A percentile compares a stretch with the other conserved stretches of the same genome.
Conservation (phyloP, 2,329 filamentous ascomycete genomes). For the Aspergillus caelatus region DNA sequence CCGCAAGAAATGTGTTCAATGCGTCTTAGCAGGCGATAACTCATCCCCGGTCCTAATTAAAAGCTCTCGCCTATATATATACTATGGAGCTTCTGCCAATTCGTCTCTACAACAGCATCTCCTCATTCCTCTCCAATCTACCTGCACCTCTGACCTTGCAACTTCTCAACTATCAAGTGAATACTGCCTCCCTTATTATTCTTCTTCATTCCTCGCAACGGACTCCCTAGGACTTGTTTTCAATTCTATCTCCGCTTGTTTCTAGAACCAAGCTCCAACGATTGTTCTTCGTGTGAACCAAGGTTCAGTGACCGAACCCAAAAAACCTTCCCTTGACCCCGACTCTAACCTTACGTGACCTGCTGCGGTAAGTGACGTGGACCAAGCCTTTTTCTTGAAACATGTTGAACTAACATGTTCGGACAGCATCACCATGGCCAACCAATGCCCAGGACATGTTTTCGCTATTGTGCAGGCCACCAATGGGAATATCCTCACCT, state of each 20-base stretch:
- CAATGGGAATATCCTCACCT: constrained; percentile 47
- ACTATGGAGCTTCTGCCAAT: constrained; percentile 21
- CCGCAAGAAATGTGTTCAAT: constrained; percentile 16
- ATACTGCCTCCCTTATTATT: neutral
- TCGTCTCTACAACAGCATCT: constrained; percentile 6
- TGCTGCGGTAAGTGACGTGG: constrained; percentile 3
- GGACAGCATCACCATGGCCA: constrained; percentile 35
- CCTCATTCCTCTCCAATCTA: constrained; percentile 7
- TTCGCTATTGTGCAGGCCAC: constrained; percentile 44
- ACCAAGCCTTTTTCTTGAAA: neutral
- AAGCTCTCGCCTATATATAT: constrained; percentile 25
- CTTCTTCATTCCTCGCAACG: constrained; percentile 3
- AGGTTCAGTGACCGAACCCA: constrained; percentile 6
- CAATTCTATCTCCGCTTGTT: constrained; percentile 15
- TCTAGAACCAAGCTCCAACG: neutral
- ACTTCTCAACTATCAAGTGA: neutral
- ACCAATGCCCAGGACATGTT: constrained; percentile 42
- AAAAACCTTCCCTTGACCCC: constrained; percentile 7
- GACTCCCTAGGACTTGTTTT: neutral
- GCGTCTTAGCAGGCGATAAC: constrained; percentile 12
- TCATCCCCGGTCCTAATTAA: constrained; percentile 15
- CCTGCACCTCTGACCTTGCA: neutral
- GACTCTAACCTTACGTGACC: constrained; percentile 1
- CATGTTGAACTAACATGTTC: constrained; percentile 9
- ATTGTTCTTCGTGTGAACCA: neutral